Base-by-base conservation (phyloP, 2,329 filamentous ascomycete genomes). In the Graphiopsis chlorocephala region DNA sequence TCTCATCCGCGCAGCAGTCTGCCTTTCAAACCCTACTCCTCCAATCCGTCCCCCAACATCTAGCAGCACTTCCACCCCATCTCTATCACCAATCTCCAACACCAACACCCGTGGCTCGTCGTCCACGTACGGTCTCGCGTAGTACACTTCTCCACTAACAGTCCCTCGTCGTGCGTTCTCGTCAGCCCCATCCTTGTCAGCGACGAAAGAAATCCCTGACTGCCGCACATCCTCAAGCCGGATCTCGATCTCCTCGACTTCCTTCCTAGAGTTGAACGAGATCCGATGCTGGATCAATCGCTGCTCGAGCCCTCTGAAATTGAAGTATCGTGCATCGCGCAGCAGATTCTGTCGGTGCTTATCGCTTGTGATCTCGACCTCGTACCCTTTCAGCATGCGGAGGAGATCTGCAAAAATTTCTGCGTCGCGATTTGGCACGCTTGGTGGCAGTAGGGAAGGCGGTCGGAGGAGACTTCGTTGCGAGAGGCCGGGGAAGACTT, bases 251-350 rank as follows among this genome's bases (percentile, higher is more conserved):
- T 98, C 93, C 3, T 86, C 83, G 57, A 85, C 85, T 17, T 84
- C 81, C 2, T 90, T 84, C 8, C 14, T 26, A 17, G 84, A 79
- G 72, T 97, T 97, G 77, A 87, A 93, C 60, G 84, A 86, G 66
- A 94, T 90, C 29, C 86, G 77, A 76, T 93, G 90, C 0, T 90
- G 87, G 50, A 97, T 90, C 12, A 98, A 82, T 68, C 87, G 88
- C 78, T 98, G 94, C 78, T 98, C 94, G 0, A 97, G 80, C 0
- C 92, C 93, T 74, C 93, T 94, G 71, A 98, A 88, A 75, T 97
- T 92, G 77, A 94, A 97, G 77, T 97, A 98, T 61, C 91, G 88
- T 67, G 92, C 95, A 76, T 98, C 94, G 47, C 91, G 85, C 1
- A 98, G 81, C 3, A 98, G 83, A 65, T 90, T 86, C 25, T 86